Evolutionary conservation across 176 grass and related monocot species (phyloP).

Genomic region (Raddia guianensis): DNA sequence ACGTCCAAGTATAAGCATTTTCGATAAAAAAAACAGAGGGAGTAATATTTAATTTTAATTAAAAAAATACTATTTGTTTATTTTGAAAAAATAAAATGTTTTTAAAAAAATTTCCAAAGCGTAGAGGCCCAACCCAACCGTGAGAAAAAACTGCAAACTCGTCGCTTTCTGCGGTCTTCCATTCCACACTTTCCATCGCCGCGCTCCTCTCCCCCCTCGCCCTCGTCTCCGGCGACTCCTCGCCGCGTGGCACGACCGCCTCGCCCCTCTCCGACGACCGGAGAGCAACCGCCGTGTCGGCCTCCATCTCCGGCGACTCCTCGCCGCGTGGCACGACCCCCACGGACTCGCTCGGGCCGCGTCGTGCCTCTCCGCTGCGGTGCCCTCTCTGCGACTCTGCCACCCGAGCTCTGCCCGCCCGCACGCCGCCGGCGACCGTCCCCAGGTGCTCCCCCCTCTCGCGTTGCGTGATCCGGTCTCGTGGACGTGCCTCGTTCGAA

Average conservation of each 20-base stretch:
- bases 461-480: neutral
- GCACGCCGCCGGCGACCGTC: neutral
- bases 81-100: no score
- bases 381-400: neutral
- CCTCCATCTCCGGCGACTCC: neutral
- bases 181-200: no score
- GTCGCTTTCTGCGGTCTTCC: no score
- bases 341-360: neutral
- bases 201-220: neutral
- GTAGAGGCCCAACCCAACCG: no score
- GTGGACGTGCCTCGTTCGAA: neutral
- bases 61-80: no score
- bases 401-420: neutral
- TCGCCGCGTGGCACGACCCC: neutral
- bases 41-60: no score
- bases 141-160: neutral
- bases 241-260: neutral
- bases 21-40: no score
- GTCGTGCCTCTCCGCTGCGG: neutral
- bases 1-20: no score
- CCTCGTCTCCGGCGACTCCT: conserved; percentile 15
- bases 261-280: neutral
- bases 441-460: neutral
- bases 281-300: neutral
- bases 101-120: no score